phyloP scores from a whole-genome alignment of 2,329 filamentous ascomycete genomes.

The Cladophialophora carrionii region DNA sequence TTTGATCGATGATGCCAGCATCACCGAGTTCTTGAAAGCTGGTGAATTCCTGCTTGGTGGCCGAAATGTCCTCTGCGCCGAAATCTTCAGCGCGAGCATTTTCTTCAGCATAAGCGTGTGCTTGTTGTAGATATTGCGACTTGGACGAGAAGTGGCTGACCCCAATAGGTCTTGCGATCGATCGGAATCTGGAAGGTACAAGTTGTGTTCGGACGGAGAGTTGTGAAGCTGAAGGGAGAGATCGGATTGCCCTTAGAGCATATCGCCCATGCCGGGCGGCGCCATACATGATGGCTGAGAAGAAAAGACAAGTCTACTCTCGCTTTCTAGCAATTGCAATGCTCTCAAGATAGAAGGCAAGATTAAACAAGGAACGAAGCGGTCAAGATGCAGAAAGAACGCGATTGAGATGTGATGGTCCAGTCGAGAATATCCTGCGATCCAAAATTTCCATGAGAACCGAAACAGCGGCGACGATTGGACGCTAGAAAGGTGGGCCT shows the following conservation, averaged over 20 bases:
- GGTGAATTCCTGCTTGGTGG: constrained; percentile 39
- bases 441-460: constrained; percentile 19
- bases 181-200: constrained; percentile 12
- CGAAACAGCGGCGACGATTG: constrained; percentile 10
- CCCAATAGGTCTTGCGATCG: constrained; percentile 8
- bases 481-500: not conserved
- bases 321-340: not conserved
- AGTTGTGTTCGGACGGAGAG: constrained; percentile 21
- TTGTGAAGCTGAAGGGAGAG: constrained; percentile 33
- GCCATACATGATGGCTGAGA: constrained; percentile 40
- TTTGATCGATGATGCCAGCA: constrained; percentile 59
- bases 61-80: constrained; percentile 31
- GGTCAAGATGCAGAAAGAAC: not conserved
- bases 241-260: constrained; percentile 28
- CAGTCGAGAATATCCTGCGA: constrained; percentile 5
- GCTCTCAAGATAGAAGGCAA: not conserved
- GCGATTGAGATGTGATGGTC: not conserved
- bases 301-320: not conserved
- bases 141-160: constrained; percentile 28
- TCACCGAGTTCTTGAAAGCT: constrained; percentile 47
- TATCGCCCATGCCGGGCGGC: constrained; percentile 30
- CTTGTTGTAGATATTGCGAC: constrained; percentile 30
- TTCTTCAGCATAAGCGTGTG: constrained; percentile 16
- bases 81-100: constrained; percentile 39
- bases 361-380: not conserved